Base-by-base conservation (phyloP, 108 stramenopile genomes). In the Aureococcus anophagefferens region DNA sequence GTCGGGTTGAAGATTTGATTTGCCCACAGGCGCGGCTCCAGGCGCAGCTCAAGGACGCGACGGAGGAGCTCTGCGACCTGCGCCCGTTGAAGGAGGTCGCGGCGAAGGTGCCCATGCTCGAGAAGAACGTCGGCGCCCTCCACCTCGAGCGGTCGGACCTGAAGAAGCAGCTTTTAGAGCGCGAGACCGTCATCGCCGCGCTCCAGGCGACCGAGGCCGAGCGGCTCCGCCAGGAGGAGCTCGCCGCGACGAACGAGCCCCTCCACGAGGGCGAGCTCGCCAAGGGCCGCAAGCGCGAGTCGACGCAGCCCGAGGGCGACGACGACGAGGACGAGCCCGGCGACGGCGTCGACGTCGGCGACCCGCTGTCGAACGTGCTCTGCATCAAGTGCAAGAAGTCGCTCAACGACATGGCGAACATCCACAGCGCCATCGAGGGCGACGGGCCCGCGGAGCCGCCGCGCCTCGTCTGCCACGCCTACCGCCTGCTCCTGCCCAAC, bases 341-440 rank as follows among this genome's bases (percentile, higher is more conserved):
- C 32, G 67, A 44, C 7, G 72, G 44, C 25, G 29, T 74, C 44
- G 74, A 79, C 15, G 25, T 45, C 11, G 33, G 28, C 14, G 70
- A 65, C 64, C 65, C 67, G 5, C 72, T 71, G 18, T 69, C 35
- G 5, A 80, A 79, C 51, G 81, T 84, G 31, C 73, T 84, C 16
- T 84, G 83, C 71, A 80, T 82, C 36, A 80, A 82, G 37, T 84
- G 83, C 74, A 75, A 77, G 3, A 75, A 76, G 15, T 76, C 83
- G 17, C 59, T 84, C 3, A 79, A 82, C 25, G 79, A 82, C 68
- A 64, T 82, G 35, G 65, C 72, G 69, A 84, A 83, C 70, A 84
- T 84, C 21, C 68, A 64, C 63, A 72, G 13, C 28, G 51, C 25
- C 25, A 25, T 59, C 17, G 51, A 25, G 25, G 45, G 46, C 16